Evolutionary conservation across 2,329 filamentous ascomycete species (phyloP).

Genomic region (Ophiostoma tasmaniense): DNA sequence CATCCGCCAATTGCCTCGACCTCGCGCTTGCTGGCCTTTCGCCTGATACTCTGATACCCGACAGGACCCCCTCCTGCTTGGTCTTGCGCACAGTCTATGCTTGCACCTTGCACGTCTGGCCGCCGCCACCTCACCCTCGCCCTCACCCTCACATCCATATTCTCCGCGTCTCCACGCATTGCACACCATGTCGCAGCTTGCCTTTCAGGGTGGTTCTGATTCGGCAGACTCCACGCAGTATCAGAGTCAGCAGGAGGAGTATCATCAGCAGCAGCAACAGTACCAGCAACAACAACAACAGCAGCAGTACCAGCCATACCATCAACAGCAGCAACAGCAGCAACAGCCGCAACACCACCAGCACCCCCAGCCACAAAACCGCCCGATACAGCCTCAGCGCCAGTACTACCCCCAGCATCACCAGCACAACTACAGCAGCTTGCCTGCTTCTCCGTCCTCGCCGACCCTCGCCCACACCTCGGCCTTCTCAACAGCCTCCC

Average conservation of each 20-base stretch:
- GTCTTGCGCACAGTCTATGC: constrained; percentile 6
- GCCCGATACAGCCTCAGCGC: background rate
- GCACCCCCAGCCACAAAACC: constrained; percentile 2
- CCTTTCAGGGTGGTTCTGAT: constrained; percentile 36
- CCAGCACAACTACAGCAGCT: constrained; percentile 12
- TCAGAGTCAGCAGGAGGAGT: background rate
- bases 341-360: background rate
- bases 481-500: constrained; percentile 2
- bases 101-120: background rate
- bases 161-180: constrained; percentile 26
- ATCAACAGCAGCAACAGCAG: constrained; percentile 1
- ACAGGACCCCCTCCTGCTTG: background rate
- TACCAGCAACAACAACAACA: background rate
- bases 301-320: background rate
- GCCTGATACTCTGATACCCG: background rate
- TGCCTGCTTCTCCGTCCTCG: constrained; percentile 20
- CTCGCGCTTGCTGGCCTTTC: constrained; percentile 7
- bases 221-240: constrained; percentile 20
- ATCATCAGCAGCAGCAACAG: background rate
- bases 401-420: constrained; percentile 9
- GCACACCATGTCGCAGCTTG: constrained; percentile 47
- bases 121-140: background rate
- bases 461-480: constrained; percentile 18
- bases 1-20: constrained; percentile 5
- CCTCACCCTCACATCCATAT: background rate